phyloP scores from a whole-genome alignment of 176 grass and related monocot species.

The Dendrocalamus sinicus region DNA sequence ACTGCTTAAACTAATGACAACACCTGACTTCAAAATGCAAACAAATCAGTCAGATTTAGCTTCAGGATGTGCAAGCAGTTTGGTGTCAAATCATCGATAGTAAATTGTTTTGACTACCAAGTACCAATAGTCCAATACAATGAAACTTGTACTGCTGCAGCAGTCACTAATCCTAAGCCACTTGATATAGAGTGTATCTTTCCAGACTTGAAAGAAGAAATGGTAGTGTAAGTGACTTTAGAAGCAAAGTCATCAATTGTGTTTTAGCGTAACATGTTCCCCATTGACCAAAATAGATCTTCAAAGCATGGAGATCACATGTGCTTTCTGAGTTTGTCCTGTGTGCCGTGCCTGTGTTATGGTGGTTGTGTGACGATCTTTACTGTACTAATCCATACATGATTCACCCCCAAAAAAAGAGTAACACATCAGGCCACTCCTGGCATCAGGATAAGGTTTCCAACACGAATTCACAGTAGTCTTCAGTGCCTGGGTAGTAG shows the following conservation, averaged over 20 bases:
- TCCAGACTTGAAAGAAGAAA: slow-evolving; percentile 16
- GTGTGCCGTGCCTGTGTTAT: not conserved
- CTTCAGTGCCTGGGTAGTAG: too few species aligned
- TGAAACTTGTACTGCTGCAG: slow-evolving; percentile 4
- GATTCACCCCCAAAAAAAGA: too few species aligned
- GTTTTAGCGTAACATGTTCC: slow-evolving; percentile 5
- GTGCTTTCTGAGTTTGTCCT: not conserved
- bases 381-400: too few species aligned
- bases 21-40: not conserved
- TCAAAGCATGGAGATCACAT: not conserved
- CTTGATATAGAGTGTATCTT: not conserved
- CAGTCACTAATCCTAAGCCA: slow-evolving; percentile 9
- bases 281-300: not conserved
- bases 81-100: slow-evolving; percentile 25
- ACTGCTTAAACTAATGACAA: slow-evolving; percentile 10
- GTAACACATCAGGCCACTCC: too few species aligned
- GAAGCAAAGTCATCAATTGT: slow-evolving; percentile 8
- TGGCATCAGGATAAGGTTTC: too few species aligned
- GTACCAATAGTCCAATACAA: not conserved
- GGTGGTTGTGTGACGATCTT: not conserved
- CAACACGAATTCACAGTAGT: too few species aligned
- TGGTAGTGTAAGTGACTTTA: not conserved
- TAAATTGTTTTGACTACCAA: slow-evolving; percentile 3
- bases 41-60: not conserved
- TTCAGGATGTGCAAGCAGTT: slow-evolving; percentile 25